Evolutionary conservation across 2,329 filamentous ascomycete genomes (phyloP).

Genomic region (Aspergillus uvarum): DNA sequence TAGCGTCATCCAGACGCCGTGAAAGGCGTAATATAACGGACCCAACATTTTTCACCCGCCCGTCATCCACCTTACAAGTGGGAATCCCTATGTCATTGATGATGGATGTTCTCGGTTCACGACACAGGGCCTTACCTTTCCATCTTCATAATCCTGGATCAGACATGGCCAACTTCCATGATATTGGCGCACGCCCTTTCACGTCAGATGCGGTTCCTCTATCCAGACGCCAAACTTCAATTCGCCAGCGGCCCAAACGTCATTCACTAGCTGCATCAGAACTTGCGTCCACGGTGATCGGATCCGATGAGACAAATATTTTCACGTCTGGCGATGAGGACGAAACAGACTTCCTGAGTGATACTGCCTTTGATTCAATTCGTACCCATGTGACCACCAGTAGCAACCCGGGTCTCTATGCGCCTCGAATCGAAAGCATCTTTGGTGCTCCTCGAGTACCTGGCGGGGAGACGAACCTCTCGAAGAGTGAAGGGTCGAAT

Average conservation of each 20-base stretch:
- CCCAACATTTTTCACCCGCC: slow-evolving; percentile 38
- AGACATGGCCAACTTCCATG: slow-evolving; percentile 22
- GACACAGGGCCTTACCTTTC: slow-evolving; percentile 21
- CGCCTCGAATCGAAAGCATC: slow-evolving; percentile 62
- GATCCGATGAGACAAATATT: slow-evolving; percentile 60
- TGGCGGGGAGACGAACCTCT: slow-evolving; percentile 42
- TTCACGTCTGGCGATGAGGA: slow-evolving; percentile 61
- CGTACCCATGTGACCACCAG: slow-evolving; percentile 59
- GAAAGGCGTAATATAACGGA: slow-evolving; percentile 44
- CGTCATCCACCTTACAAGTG: slow-evolving; percentile 33
- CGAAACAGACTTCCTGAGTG: slow-evolving; percentile 61
- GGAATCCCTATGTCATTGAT: slow-evolving; percentile 18
- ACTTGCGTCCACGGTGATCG: slow-evolving; percentile 58
- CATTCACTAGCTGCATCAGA: slow-evolving; percentile 59
- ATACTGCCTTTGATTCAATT: slow-evolving; percentile 63
- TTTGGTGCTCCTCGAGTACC: slow-evolving; percentile 53
- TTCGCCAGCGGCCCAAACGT: slow-evolving; percentile 48
- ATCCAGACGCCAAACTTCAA: slow-evolving; percentile 30
- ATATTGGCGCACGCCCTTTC: slow-evolving; percentile 22
- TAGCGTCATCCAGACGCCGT: slow-evolving; percentile 23
- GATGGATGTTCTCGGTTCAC: slow-evolving; percentile 15
- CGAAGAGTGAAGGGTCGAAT: slow-evolving; percentile 50
- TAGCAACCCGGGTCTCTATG: slow-evolving; percentile 53
- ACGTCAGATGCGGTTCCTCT: slow-evolving; percentile 30
- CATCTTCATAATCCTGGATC: slow-evolving; percentile 27